Evolutionary conservation across 805 yeast genomes (phyloP), one percentile per base, ranked within the genome.

Genomic region (Yamadazyma scolyti): DNA sequence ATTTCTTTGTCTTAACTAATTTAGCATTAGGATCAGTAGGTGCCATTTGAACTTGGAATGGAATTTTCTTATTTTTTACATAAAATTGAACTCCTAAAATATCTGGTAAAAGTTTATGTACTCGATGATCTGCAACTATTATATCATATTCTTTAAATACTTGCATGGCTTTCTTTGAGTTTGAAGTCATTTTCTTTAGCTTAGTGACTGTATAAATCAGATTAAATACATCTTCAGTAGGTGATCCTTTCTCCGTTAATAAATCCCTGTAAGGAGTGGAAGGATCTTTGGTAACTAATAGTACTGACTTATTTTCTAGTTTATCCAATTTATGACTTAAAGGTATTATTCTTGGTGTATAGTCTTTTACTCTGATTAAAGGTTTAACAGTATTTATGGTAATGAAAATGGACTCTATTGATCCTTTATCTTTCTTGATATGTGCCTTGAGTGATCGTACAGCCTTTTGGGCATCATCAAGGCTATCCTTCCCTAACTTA

Each of bases 221-320:
- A 25, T 71, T 70, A 52, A 84, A 82, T 11, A 54, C 49, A 35
- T 80, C 83, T 31, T 77, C 75, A 0, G 88, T 79, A 2, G 72
- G 66, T 1, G 76, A 61, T 11, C 66, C 75, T 35, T 69, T 68
- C 17, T 56, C 59, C 5, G 66, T 61, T 4, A 83, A 50, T 4
- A 68, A 64, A 8, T 61, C 63, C 20, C 77, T 62, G 45, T 76
- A 83, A 5, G 67, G 63, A 4, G 72, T 61, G 4, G 80, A 73
- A 1, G 90, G 89, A 47, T 85, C 93, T 41, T 81, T 83, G 6
- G 90, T 81, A 9, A 86, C 68, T 12, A 86, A 61, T 4, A 83
- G 50, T 4, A 82, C 68, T 14, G 75, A 60, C 29, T 71, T 60
- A 13, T 71, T 70, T 13, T 68, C 68, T 2, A 75, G 50, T 34